These are phyloP conservation scores for Ogataea philodendri DNA, from an alignment of 805 yeast genomes.

Conservation along the genomic window DNA sequence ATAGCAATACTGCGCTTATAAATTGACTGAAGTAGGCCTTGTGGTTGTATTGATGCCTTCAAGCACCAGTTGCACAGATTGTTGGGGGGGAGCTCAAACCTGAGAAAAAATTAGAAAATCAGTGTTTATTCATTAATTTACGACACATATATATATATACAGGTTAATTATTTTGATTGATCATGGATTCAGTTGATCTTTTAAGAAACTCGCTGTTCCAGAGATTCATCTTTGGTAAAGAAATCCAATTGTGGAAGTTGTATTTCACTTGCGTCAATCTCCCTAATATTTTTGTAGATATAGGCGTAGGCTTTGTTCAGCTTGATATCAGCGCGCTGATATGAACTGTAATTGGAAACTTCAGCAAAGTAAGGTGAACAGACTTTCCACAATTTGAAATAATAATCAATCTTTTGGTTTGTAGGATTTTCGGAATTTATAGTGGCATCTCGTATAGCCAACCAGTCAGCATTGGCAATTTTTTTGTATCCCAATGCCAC, in stretches of 20 bases:
- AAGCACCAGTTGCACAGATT: too few relatives aligned
- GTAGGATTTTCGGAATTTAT: constrained; percentile 39
- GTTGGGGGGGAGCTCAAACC: too few relatives aligned
- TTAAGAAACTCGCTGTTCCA: too few relatives aligned
- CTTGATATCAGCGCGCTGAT: constrained; percentile 42
- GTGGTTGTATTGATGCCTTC: not conserved
- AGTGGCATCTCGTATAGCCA: constrained; percentile 80
- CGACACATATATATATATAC: not conserved
- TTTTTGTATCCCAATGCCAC: constrained; percentile 48
- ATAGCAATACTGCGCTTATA: too few relatives aligned
- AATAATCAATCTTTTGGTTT: constrained; percentile 48
- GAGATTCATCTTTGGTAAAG: constrained; percentile 7
- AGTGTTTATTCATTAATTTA: not conserved
- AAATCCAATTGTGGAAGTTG: constrained; percentile 38
- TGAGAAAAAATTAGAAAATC: too few relatives aligned
- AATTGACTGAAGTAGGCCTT: too few relatives aligned
- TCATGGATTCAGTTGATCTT: not conserved
- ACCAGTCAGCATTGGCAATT: constrained; percentile 83
- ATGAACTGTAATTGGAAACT: constrained; percentile 41
- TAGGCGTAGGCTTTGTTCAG: constrained; percentile 39
- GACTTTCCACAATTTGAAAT: constrained; percentile 50
- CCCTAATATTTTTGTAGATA: constrained; percentile 33
- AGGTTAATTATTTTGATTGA: not conserved
- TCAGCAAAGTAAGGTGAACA: constrained; percentile 48
- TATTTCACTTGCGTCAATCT: constrained; percentile 36